A percentile compares a stretch with the other conserved stretches of the same genome.
These are phyloP conservation scores for Diaporthe longicolla DNA, from an alignment of 2,329 filamentous ascomycete species.

Conservation along the genomic window DNA sequence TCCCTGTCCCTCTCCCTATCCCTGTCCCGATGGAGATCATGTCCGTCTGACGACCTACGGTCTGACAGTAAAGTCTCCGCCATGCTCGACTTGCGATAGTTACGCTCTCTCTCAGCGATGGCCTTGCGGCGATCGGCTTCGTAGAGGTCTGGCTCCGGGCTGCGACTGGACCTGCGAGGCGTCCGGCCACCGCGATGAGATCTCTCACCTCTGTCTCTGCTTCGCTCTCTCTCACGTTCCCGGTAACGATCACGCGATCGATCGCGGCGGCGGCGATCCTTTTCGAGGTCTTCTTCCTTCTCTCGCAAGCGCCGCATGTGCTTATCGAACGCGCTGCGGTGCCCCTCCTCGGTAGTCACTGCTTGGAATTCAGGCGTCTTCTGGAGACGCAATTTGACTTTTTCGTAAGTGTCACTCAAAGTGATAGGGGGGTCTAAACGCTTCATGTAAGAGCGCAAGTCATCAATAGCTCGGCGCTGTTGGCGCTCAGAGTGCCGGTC, in stretches of 20 bases:
- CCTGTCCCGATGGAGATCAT: conserved; percentile 55
- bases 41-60: conserved; percentile 64
- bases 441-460: conserved; percentile 88
- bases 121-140: conserved; percentile 95
- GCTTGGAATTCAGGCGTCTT: conserved; percentile 88
- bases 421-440: conserved; percentile 88
- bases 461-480: conserved; percentile 87
- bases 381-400: conserved; percentile 83
- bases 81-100: conserved; percentile 85
- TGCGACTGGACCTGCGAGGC: conserved; percentile 77
- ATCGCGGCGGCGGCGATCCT: conserved; percentile 68
- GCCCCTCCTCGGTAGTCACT: conserved; percentile 85
- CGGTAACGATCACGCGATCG: conserved; percentile 63
- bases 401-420: conserved; percentile 87
- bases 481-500: conserved; percentile 88
- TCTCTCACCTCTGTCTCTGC: conserved; percentile 70
- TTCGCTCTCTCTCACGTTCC: conserved; percentile 58
- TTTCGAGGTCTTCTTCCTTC: conserved; percentile 86
- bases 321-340: conserved; percentile 90
- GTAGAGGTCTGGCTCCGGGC: conserved; percentile 93
- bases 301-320: conserved; percentile 91
- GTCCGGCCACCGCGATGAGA: conserved; percentile 70
- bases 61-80: conserved; percentile 74
- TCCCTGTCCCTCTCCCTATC: conserved; percentile 55
- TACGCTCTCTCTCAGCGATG: conserved; percentile 92